These are phyloP conservation scores for Acanthamoeba castellanii DNA, from an alignment of 208 protist species.

Conservation along the genomic window DNA sequence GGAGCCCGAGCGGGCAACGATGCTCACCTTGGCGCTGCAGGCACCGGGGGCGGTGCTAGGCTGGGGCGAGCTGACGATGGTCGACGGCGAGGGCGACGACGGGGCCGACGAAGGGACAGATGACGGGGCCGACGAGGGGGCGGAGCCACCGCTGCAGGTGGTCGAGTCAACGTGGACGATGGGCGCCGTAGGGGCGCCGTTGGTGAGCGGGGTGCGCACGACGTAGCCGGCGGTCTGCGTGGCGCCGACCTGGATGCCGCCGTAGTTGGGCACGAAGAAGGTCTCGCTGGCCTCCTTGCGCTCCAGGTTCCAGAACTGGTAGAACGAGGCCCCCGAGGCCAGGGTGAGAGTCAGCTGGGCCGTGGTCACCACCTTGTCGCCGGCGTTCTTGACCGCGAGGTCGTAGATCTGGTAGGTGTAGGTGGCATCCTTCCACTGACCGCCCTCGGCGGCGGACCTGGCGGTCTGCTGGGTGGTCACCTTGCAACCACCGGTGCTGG, in stretches of 20 bases:
- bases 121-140: not conserved
- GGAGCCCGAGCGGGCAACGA: constrained; percentile 19
- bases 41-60: not conserved
- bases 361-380: not conserved
- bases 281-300: not conserved
- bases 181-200: not conserved
- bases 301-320: not conserved
- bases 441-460: not conserved
- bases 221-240: not conserved
- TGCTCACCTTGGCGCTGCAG: not conserved
- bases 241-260: constrained; percentile 3
- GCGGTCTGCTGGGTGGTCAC: not conserved
- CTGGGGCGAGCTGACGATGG: not conserved
- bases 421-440: constrained; percentile 12
- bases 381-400: not conserved
- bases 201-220: not conserved
- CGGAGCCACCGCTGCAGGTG: not conserved
- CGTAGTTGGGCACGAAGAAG: constrained; percentile 24
- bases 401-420: constrained; percentile 47
- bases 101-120: not conserved
- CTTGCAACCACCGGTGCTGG: not conserved
- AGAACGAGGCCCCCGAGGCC: not conserved
- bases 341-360: not conserved
- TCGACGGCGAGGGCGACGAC: not conserved
- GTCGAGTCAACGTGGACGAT: not conserved